phyloP scores from a whole-genome alignment of 805 yeast genomes.

The Isabelozyma rhagii region DNA sequence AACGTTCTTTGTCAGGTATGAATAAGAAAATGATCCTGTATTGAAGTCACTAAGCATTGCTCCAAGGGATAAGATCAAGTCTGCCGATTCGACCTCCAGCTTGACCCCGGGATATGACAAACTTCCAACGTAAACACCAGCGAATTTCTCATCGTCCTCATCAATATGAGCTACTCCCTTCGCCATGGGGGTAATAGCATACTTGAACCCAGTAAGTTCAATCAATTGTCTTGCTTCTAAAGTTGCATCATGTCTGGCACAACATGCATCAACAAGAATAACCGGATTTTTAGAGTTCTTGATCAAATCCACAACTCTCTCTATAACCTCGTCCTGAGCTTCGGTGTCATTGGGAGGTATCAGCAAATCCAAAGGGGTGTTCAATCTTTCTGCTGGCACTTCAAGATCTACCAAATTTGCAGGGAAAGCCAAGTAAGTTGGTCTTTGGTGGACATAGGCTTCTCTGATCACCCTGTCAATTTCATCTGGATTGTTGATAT shows the following conservation, averaged over 20 bases:
- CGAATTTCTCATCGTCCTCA: conserved; percentile 15
- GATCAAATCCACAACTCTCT: conserved; percentile 19
- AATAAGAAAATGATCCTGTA: conserved; percentile 20
- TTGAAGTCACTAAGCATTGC: conserved; percentile 20
- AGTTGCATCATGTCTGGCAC: conserved; percentile 15
- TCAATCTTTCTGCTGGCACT: conserved; percentile 25
- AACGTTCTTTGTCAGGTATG: conserved; percentile 15
- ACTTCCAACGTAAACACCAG: conserved; percentile 21
- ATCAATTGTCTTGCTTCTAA: conserved; percentile 14
- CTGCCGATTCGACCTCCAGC: conserved; percentile 15
- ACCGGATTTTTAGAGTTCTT: conserved; percentile 14
- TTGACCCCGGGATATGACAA: conserved; percentile 20
- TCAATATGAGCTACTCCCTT: conserved; percentile 15
- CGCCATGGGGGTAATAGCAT: conserved; percentile 20
- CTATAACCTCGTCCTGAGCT: conserved; percentile 30
- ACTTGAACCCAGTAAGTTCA: conserved; percentile 14
- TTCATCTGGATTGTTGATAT: conserved; percentile 25
- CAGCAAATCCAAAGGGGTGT: conserved; percentile 26
- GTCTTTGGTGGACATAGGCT: conserved; percentile 31
- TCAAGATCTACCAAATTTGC: conserved; percentile 33
- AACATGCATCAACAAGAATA: conserved; percentile 18
- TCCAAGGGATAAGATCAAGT: conserved; percentile 19
- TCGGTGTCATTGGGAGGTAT: conserved; percentile 26
- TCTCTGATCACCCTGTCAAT: conserved; percentile 31
- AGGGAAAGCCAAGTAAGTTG: conserved; percentile 32